These are phyloP conservation scores for Sclerotinia borealis DNA, from an alignment of 2,329 filamentous ascomycete species.

Conservation along the genomic window DNA sequence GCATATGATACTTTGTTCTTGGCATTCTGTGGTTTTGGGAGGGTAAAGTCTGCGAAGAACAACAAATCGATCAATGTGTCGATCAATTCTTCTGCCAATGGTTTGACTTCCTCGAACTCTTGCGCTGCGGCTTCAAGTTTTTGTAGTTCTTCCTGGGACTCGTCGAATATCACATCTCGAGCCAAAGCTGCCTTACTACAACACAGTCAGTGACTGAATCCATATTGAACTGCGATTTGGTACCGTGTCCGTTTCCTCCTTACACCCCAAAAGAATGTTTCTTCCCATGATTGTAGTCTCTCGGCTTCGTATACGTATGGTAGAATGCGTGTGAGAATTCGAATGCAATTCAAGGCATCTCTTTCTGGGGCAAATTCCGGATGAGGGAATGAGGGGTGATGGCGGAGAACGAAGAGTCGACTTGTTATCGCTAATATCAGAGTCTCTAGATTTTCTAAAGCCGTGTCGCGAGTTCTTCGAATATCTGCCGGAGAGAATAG, in stretches of 20 bases:
- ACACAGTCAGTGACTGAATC: slow-evolving; percentile 17
- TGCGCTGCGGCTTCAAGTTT: slow-evolving; percentile 43
- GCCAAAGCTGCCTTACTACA: slow-evolving; percentile 55
- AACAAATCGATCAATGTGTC: slow-evolving; percentile 83
- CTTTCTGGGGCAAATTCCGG: slow-evolving; percentile 73
- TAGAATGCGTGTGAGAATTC: slow-evolving; percentile 80
- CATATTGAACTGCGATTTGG: not conserved
- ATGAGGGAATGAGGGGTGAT: slow-evolving; percentile 87
- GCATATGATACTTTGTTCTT: slow-evolving; percentile 82
- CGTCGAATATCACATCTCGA: slow-evolving; percentile 80
- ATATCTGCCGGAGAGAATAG: slow-evolving; percentile 87
- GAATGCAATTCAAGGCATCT: slow-evolving; percentile 92
- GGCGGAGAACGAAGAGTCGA: slow-evolving; percentile 72
- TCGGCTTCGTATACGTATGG: slow-evolving; percentile 92
- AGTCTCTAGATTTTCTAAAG: slow-evolving; percentile 84
- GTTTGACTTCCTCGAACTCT: slow-evolving; percentile 76
- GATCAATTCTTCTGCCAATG: slow-evolving; percentile 85
- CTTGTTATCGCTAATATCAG: slow-evolving; percentile 79
- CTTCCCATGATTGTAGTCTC: slow-evolving; percentile 76
- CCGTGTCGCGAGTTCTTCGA: slow-evolving; percentile 76
- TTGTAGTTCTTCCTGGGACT: slow-evolving; percentile 51
- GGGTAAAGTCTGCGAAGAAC: slow-evolving; percentile 86
- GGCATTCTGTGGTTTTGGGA: slow-evolving; percentile 64
- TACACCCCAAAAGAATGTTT: slow-evolving; percentile 84
- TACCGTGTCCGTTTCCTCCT: slow-evolving; percentile 60